Evolutionary conservation across 139 green algal species (phyloP).

Genomic region (Yamagishiella unicocca): DNA sequence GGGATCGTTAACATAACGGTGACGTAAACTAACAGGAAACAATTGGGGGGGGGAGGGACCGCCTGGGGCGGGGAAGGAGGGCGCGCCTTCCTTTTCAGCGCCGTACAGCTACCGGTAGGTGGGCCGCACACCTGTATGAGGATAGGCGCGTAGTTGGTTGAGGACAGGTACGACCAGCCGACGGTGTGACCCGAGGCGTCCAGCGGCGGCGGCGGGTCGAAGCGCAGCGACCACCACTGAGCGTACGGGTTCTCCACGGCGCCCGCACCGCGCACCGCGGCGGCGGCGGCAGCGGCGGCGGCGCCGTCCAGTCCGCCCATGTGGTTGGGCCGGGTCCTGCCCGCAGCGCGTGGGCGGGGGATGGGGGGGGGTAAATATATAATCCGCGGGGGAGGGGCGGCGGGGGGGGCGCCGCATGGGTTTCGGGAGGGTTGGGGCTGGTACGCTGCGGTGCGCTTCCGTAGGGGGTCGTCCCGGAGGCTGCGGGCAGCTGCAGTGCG

Average conservation of each 20-base stretch:
- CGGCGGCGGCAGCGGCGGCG: conserved; percentile 14
- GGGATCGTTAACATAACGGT: too few relatives aligned
- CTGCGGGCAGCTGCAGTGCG: too few relatives aligned
- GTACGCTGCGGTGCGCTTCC: too few relatives aligned
- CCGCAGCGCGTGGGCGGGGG: not conserved
- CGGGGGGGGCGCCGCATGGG: too few relatives aligned
- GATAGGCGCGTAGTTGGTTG: conserved; percentile 52
- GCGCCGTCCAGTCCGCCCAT: not conserved
- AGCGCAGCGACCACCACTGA: conserved; percentile 64
- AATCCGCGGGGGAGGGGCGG: not conserved
- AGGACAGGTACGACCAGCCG: conserved; percentile 55
- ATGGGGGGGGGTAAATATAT: not conserved
- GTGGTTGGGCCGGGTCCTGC: conserved; percentile 15
- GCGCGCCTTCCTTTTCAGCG: too few relatives aligned
- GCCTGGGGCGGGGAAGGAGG: too few relatives aligned
- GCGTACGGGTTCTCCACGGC: conserved; percentile 41
- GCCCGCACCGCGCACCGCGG: not conserved
- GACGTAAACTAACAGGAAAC: too few relatives aligned
- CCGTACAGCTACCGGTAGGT: too few relatives aligned
- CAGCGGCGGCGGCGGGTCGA: conserved; percentile 17
- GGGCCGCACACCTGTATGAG: conserved; percentile 56
- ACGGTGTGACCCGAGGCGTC: not conserved
- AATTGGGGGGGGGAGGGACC: not conserved
- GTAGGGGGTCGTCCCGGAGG: too few relatives aligned
- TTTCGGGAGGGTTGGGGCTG: too few relatives aligned